Evolutionary conservation across 441 rosid species (phyloP).

Genomic region (Pelargonium cotyledonis): DNA sequence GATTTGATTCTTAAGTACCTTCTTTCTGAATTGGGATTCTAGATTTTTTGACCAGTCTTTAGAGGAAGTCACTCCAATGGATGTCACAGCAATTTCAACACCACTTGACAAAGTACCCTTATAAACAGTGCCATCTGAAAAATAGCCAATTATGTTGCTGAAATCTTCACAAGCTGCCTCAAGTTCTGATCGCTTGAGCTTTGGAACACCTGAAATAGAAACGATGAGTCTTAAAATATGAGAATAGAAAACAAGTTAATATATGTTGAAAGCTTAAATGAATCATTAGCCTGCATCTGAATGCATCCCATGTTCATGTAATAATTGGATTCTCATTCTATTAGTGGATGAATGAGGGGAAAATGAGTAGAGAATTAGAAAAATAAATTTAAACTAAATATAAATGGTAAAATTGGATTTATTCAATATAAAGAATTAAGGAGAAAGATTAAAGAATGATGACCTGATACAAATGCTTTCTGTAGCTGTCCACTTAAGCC

Average conservation of each 20-base stretch:
- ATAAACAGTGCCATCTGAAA: conserved; percentile 66
- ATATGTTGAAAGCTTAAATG: neutral
- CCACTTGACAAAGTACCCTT: conserved; percentile 93
- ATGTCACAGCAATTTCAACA: conserved; percentile 80
- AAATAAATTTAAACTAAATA: too few species aligned
- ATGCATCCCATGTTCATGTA: neutral
- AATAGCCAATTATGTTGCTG: conserved; percentile 81
- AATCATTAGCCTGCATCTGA: neutral
- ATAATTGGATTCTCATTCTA: too few species aligned
- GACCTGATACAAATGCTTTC: conserved; percentile 77
- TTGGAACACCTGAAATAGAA: conserved; percentile 57
- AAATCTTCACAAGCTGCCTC: conserved; percentile 96
- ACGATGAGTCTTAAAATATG: conserved; percentile 10
- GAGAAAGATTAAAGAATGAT: conserved; percentile 17
- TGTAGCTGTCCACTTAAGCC: conserved; percentile 87
- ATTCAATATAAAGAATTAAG: neutral
- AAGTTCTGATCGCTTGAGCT: conserved; percentile 76
- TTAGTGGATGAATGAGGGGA: too few species aligned
- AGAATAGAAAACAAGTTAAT: conserved; percentile 8
- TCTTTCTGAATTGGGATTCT: conserved; percentile 65
- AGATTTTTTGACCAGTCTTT: conserved; percentile 58
- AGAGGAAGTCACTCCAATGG: conserved; percentile 39
- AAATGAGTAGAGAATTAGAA: too few species aligned
- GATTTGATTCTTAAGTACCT: conserved; percentile 39
- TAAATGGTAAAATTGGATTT: too few species aligned